Conservation (phyloP, 2,329 filamentous ascomycete genomes). For the Cladosporium halotolerans region DNA sequence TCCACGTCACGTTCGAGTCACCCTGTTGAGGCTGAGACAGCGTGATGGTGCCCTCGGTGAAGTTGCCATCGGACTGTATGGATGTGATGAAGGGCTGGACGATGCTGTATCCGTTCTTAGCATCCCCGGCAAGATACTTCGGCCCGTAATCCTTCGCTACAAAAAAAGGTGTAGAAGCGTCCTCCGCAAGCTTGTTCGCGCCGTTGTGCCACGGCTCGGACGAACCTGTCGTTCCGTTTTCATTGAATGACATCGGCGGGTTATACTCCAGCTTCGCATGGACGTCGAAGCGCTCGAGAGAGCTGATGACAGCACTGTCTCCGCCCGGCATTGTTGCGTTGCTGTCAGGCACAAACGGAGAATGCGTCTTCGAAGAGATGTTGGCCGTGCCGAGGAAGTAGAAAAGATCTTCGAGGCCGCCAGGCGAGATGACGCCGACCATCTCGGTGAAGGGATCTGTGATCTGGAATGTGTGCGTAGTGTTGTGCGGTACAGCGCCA, state of each 20-base stretch:
- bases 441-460: conserved; percentile 45
- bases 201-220: neutral
- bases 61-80: conserved; percentile 36
- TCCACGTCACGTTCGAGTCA: conserved; percentile 20
- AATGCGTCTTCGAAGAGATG: conserved; percentile 30
- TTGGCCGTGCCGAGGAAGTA: conserved; percentile 34
- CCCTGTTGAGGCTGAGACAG: conserved; percentile 23
- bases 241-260: conserved; percentile 21
- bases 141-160: conserved; percentile 41
- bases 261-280: conserved; percentile 35
- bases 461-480: conserved; percentile 45
- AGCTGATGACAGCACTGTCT: conserved; percentile 29
- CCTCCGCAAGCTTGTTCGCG: neutral
- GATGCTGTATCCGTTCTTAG: conserved; percentile 34
- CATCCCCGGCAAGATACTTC: conserved; percentile 37
- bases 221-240: neutral
- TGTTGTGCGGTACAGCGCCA: conserved; percentile 41
- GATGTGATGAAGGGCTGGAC: conserved; percentile 40
- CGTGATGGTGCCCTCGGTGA: conserved; percentile 41
- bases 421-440: conserved; percentile 41
- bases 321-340: conserved; percentile 26
- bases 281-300: conserved; percentile 26
- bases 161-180: neutral
- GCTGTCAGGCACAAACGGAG: conserved; percentile 35
- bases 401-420: conserved; percentile 41